phyloP scores from a whole-genome alignment of 768 basidiomycete species.

The Lentinula sp. region DNA sequence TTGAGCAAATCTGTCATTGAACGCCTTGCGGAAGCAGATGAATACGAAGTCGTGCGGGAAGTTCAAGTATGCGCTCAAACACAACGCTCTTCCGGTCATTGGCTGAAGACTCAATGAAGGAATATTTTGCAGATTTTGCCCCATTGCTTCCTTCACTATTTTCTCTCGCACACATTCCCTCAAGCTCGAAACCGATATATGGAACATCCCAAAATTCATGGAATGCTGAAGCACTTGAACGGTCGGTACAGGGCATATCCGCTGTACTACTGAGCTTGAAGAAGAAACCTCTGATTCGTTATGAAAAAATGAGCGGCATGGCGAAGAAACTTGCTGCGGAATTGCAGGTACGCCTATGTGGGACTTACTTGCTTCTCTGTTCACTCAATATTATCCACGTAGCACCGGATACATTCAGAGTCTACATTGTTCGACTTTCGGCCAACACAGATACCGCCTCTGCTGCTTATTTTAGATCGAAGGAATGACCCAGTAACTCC shows the following conservation, averaged over 20 bases:
- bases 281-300: slow-evolving; percentile 93
- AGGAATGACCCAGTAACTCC: slow-evolving; percentile 98
- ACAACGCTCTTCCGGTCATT: neutral
- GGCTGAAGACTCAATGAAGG: slow-evolving; percentile 39
- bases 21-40: slow-evolving; percentile 87
- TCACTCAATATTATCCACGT: slow-evolving; percentile 6
- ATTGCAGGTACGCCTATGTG: slow-evolving; percentile 54
- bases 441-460: slow-evolving; percentile 78
- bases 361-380: neutral
- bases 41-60: slow-evolving; percentile 94
- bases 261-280: slow-evolving; percentile 90
- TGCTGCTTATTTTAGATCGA: slow-evolving; percentile 89
- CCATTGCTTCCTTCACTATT: slow-evolving; percentile 84
- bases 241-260: slow-evolving; percentile 73
- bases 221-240: slow-evolving; percentile 68
- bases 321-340: slow-evolving; percentile 86
- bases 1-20: slow-evolving; percentile 88
- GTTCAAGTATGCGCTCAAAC: slow-evolving; percentile 65
- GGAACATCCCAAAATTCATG: slow-evolving; percentile 68
- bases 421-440: slow-evolving; percentile 89
- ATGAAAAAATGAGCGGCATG: slow-evolving; percentile 89
- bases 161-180: slow-evolving; percentile 75
- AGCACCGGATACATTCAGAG: slow-evolving; percentile 81
- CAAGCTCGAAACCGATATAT: slow-evolving; percentile 57
- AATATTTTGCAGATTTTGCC: slow-evolving; percentile 96